Evolutionary conservation across 177 flowering plant genomes (phyloP).

Genomic region (Telopea speciosissima): DNA sequence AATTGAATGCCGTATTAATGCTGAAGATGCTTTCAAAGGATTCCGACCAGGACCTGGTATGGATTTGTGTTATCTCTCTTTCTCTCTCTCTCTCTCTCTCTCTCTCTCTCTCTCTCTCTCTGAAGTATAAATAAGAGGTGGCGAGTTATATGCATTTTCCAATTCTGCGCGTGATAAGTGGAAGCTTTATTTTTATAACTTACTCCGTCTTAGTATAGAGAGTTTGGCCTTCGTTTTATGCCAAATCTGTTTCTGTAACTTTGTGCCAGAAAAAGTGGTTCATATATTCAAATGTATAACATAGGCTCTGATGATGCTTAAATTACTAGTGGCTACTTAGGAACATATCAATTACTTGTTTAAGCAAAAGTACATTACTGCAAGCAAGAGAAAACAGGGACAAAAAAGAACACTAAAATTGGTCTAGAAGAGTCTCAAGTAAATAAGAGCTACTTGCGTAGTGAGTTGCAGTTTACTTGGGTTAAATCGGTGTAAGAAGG

Average conservation of each 20-base stretch:
- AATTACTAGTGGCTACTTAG: not conserved
- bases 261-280: not conserved
- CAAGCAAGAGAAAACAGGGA: not conserved
- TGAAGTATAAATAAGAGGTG: not conserved
- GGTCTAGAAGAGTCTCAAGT: not conserved
- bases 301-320: not conserved
- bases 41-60: conserved; percentile 97
- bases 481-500: too few species aligned
- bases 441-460: not conserved
- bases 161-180: not conserved
- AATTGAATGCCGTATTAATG: conserved; percentile 98
- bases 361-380: not conserved
- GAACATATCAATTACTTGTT: not conserved
- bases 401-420: not conserved
- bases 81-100: not conserved
- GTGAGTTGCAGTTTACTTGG: not conserved
- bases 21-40: conserved; percentile 94
- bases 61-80: conserved; percentile 1
- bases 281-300: not conserved
- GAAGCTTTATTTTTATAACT: not conserved
- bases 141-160: not conserved
- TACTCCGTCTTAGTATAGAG: not conserved
- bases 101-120: not conserved
- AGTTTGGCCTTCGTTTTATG: not conserved
- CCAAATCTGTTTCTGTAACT: not conserved